Evolutionary conservation across 345 rosid species (phyloP).

Genomic region (Dipteronia dyeriana): DNA sequence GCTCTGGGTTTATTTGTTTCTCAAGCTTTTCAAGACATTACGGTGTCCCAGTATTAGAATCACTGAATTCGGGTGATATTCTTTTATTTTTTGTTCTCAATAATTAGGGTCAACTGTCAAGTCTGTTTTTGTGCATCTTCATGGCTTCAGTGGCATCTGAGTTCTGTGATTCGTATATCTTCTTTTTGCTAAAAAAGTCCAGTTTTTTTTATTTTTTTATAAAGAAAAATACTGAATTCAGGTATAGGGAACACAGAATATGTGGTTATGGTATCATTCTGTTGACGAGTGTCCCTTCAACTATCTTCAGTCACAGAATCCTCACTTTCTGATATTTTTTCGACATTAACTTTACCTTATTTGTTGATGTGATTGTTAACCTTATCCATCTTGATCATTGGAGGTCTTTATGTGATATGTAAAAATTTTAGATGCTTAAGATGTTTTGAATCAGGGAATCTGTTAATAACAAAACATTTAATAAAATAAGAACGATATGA

Average conservation of each 20-base stretch:
- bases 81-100: no score
- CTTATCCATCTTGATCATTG: background rate
- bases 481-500: background rate
- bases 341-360: background rate
- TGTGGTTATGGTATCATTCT: background rate
- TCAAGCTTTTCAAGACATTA: background rate
- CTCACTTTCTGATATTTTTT: slow-evolving; percentile 13
- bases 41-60: background rate
- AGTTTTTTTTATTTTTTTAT: no score
- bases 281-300: background rate
- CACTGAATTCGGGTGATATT: background rate
- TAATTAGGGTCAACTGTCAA: no score
- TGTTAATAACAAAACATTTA: background rate
- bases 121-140: no score
- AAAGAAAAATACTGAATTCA: no score
- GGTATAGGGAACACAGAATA: background rate
- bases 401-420: background rate
- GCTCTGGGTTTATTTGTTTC: background rate
- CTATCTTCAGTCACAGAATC: background rate
- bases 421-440: background rate
- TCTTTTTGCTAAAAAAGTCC: no score
- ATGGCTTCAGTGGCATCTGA: no score
- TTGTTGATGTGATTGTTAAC: background rate
- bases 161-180: no score
- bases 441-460: no score